A percentile compares a stretch with the other conserved stretches of the same genome.
Evolutionary conservation across 805 yeast genomes (phyloP).

Genomic region (Wickerhamomyces pijperi): DNA sequence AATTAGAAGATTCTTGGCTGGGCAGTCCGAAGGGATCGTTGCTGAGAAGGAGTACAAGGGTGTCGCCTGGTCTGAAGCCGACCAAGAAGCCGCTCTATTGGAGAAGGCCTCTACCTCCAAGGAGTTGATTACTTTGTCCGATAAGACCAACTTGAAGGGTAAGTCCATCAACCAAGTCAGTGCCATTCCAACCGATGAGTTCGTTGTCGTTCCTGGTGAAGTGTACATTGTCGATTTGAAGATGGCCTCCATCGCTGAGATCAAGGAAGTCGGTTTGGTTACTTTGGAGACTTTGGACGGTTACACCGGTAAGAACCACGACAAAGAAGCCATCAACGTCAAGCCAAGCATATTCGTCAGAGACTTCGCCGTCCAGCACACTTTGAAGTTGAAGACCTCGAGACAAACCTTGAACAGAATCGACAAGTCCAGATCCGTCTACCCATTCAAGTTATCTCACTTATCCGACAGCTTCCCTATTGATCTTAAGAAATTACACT

Average conservation of each 20-base stretch:
- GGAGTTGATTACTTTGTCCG: constrained; percentile 28
- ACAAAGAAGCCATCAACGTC: constrained; percentile 37
- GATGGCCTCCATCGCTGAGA: constrained; percentile 55
- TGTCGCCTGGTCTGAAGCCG: constrained; percentile 76
- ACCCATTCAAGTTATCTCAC: constrained; percentile 81
- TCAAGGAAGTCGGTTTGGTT: constrained; percentile 50
- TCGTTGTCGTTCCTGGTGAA: constrained; percentile 68
- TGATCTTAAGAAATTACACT: constrained; percentile 24
- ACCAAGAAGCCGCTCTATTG: constrained; percentile 56
- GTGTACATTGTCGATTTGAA: constrained; percentile 76
- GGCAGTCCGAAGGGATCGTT: constrained; percentile 87
- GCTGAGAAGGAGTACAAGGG: constrained; percentile 91
- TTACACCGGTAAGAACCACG: constrained; percentile 50
- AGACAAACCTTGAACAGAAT: constrained; percentile 59
- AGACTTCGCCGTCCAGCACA: constrained; percentile 77
- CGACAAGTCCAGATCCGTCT: constrained; percentile 72
- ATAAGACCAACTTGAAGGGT: constrained; percentile 23
- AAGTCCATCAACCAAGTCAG: constrained; percentile 29
- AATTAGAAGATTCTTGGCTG: constrained; percentile 86
- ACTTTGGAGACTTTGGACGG: constrained; percentile 60
- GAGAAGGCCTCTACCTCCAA: constrained; percentile 27
- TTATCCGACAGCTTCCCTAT: constrained; percentile 55
- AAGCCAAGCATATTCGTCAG: constrained; percentile 70
- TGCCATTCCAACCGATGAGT: constrained; percentile 73
- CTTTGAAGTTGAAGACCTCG: constrained; percentile 63